Conservation (phyloP, 225 moss, liverwort and hornwort genomes). For the Thuidium tamariscinum region DNA sequence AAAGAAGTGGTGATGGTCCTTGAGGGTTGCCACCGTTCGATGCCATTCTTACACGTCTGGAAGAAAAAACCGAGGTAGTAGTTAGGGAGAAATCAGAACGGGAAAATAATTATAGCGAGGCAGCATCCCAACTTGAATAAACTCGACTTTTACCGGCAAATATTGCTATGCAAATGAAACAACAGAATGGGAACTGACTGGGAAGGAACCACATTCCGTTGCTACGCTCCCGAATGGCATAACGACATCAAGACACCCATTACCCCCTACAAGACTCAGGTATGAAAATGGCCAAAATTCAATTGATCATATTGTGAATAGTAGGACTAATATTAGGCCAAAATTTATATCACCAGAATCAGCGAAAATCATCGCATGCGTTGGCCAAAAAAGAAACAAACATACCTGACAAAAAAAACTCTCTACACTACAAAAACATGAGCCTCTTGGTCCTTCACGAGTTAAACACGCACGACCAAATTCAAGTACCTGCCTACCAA, state of each 20-base stretch:
- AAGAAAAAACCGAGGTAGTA: neutral
- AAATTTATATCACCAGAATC: neutral
- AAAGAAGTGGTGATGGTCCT: conserved; percentile 1
- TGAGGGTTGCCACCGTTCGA: neutral
- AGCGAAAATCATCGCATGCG: neutral
- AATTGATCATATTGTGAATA: neutral
- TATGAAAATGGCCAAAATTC: neutral
- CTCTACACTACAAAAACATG: neutral
- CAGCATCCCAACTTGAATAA: neutral
- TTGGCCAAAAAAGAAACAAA: neutral
- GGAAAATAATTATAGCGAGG: neutral
- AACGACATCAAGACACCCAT: neutral
- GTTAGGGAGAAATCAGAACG: neutral
- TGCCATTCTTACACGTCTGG: conserved; percentile 15
- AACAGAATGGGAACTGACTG: neutral
- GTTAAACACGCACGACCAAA: neutral
- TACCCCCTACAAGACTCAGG: neutral
- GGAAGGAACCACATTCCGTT: neutral
- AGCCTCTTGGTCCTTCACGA: neutral
- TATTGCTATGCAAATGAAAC: neutral
- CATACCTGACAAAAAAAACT: neutral
- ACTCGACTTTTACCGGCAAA: neutral
- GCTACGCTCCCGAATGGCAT: neutral
- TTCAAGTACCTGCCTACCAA: neutral
- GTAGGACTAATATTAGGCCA: neutral